Evolutionary conservation across 2,329 filamentous ascomycete species (phyloP).

Genomic region (Aspergillus quadricinctus): DNA sequence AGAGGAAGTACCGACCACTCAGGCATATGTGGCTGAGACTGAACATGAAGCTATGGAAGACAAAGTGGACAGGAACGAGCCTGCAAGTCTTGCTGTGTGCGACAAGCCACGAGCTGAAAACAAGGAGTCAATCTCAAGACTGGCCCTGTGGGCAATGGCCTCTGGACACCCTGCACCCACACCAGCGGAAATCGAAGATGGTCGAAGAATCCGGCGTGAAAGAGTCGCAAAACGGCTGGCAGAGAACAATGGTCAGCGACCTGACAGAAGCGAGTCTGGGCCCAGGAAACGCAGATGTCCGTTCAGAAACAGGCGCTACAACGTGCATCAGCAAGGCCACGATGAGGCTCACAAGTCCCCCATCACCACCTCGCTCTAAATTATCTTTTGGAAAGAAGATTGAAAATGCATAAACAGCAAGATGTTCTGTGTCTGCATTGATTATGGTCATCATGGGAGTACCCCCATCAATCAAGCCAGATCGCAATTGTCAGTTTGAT

Average conservation of each 20-base stretch:
- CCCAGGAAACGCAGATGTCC: not conserved
- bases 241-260: not conserved
- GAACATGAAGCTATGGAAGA: not conserved
- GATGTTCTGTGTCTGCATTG: not conserved
- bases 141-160: not conserved
- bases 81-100: not conserved
- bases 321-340: not conserved
- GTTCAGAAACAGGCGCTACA: not conserved
- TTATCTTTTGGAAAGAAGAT: not conserved
- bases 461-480: not conserved
- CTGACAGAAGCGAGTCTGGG: not conserved
- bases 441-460: not conserved
- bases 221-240: not conserved
- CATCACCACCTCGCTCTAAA: not conserved
- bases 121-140: not conserved
- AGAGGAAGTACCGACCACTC: not conserved
- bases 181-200: conserved; percentile 1
- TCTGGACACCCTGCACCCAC: not conserved
- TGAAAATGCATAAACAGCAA: not conserved
- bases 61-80: not conserved
- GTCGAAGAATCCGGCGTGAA: conserved; percentile 1
- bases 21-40: not conserved
- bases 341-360: not conserved
- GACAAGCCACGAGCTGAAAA: not conserved
- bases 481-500: not conserved